These are phyloP conservation scores for Desmodesmus armatus DNA, from an alignment of 139 green algal genomes.

Conservation along the genomic window DNA sequence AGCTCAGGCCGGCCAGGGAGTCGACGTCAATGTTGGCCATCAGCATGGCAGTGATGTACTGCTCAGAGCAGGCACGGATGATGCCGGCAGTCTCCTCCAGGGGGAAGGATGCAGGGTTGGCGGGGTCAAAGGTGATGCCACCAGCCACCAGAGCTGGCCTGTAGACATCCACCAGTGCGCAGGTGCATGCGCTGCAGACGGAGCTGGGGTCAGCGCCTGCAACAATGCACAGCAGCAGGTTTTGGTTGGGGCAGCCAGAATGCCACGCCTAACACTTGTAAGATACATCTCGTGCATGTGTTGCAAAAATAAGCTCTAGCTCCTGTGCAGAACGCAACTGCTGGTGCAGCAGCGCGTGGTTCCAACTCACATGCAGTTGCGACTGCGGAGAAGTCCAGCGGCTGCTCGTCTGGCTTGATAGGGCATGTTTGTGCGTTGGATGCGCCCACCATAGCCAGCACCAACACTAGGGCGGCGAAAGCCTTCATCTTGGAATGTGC, in stretches of 20 bases:
- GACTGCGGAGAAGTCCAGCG: slow-evolving; percentile 11
- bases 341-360: neutral
- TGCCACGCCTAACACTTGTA: neutral
- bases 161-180: slow-evolving; percentile 33
- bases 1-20: neutral
- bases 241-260: neutral
- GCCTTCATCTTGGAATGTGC: no score
- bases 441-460: no score
- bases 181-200: slow-evolving; percentile 40
- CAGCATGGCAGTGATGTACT: slow-evolving; percentile 21
- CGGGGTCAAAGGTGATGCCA: neutral
- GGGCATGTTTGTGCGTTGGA: slow-evolving; percentile 3
- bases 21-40: slow-evolving; percentile 8
- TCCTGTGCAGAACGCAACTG: neutral
- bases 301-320: neutral
- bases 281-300: neutral
- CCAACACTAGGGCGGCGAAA: no score
- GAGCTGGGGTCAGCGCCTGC: neutral
- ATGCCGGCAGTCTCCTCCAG: slow-evolving; percentile 26
- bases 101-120: slow-evolving; percentile 9
- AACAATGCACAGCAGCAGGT: neutral
- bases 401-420: neutral
- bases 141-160: slow-evolving; percentile 23
- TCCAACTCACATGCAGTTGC: neutral
- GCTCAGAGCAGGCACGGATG: slow-evolving; percentile 5